Evolutionary conservation across 2,329 filamentous ascomycete species (phyloP), one percentile per base, ranked within the genome.

Genomic region (Penicillium hordei): DNA sequence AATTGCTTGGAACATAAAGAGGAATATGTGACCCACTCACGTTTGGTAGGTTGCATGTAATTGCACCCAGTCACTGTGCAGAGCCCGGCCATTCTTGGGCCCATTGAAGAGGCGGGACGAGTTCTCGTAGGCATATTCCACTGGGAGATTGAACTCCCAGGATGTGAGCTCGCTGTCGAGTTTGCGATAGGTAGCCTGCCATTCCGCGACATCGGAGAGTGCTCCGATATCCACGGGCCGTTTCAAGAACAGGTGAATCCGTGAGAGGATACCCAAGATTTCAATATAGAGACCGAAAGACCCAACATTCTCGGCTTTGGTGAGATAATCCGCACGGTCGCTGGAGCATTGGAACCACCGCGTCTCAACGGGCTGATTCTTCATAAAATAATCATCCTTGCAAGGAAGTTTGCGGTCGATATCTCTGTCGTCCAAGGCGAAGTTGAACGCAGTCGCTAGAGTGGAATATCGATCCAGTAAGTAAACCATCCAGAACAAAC

Each of bases 401-500:
- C 93, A 97, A 1, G 93, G 93, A 8, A 97, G 78, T 49, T 86
- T 90, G 25, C 93, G 85, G 70, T 96, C 92, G 44, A 96, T 93
- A 68, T 96, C 92, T 69, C 89, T 90, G 68, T 96, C 91, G 64
- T 93, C 88, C 19, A 97, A 78, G 0, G 91, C 90, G 71, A 96
- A 96, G 66, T 96, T 91, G 65, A 96, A 96, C 0, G 93, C 91
- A 0, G 93, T 96, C 0, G 91, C 89, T 55, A 96, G 88, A 0
- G 92, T 96, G 0, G 91, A 91, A 70, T 96, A 96, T 49, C 93
- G 84, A 71, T 97, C 93, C 6, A 97, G 81, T 13, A 96, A 78
- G 70, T 96, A 97, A 12, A 96, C 87, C 87, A 95, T 93, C 93
- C 93, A 97, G 73, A 97, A 96, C 1, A 96, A 79, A 27, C 93